Percentiles rank a stretch among this genome's conserved stretches.
phyloP scores from a whole-genome alignment of 495 filamentous ascomycete species.

The Penicillium malachiteum region DNA sequence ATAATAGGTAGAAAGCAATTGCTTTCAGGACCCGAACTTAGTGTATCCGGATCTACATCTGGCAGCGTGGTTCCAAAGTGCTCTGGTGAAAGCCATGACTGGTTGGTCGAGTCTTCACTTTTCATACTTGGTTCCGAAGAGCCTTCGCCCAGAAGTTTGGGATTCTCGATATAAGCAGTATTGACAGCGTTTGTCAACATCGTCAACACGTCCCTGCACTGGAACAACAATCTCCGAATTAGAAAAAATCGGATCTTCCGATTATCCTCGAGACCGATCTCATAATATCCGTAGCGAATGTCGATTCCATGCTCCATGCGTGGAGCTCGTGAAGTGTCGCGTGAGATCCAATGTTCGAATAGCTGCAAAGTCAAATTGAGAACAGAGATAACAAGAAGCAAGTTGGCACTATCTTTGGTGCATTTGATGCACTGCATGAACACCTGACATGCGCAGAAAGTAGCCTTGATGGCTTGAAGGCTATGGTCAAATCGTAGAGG shows the following conservation, averaged over 20 bases:
- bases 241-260: constrained; percentile 35
- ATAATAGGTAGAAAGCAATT: constrained; percentile 36
- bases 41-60: constrained; percentile 8
- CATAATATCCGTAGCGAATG: constrained; percentile 42
- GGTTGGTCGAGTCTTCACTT: constrained; percentile 4
- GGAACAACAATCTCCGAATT: constrained; percentile 28
- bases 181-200: constrained; percentile 25
- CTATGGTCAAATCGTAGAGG: constrained; percentile 39
- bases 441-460: constrained; percentile 32
- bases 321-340: constrained; percentile 20
- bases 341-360: constrained; percentile 37
- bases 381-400: constrained; percentile 33
- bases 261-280: constrained; percentile 35
- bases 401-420: constrained; percentile 34
- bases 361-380: constrained; percentile 37
- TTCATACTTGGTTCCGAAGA: constrained; percentile 1
- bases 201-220: constrained; percentile 31
- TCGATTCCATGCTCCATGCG: constrained; percentile 20
- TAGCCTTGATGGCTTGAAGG: constrained; percentile 35
- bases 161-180: constrained; percentile 2
- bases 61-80: constrained; percentile 6
- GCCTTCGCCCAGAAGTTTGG: constrained; percentile 15
- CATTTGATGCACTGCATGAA: constrained; percentile 40
- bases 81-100: constrained; percentile 10
- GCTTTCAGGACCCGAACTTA: constrained; percentile 5